Base-by-base conservation (phyloP, 2,329 filamentous ascomycete genomes). In the Fusarium buxicola region DNA sequence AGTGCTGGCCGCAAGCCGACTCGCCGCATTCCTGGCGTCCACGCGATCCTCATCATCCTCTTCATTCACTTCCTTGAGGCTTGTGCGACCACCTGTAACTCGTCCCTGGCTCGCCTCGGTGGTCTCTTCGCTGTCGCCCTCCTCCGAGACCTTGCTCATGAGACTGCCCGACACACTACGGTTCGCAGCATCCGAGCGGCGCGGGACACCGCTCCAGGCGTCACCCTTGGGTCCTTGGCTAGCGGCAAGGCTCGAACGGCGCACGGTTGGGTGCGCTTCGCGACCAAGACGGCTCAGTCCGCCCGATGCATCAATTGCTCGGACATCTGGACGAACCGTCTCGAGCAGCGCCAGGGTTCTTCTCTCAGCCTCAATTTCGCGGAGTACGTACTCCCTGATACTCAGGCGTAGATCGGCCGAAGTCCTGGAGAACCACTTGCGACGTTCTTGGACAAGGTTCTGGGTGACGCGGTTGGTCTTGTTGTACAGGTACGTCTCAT, bases 191-290 rank as follows among this genome's bases (percentile, higher is more conserved):
- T 96, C 92, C 27, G 89, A 88, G 52, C 92, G 86, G 60, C 95
- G 86, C 31, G 94, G 92, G 25, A 97, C 93, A 55, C 95, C 95
- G 71, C 92, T 97, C 95, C 95, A 99, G 13, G 95, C 90, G 76
- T 99, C 95, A n/a, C 95, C 95, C 80, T 96, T 96, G 45, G 95
- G 94, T 0, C 95, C 95, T 78, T 99, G 95, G 71, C 91, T 95
- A 41, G 92, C 91, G 13, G 92, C 91, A 66, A 97, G 78, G 76
- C 88, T 94, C 24, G 89, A 79, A 60, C 94, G 88, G 51, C 95
- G 87, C 58, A 81, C 76, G 6, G 88, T 80, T 3, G 95, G 94
- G 74, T 97, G 92, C 13, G 91, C 82, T 78, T 99, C 95, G 56
- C 95, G 88, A 36, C 95, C 95, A 30, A 99, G 84, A 36, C 95